Evolutionary conservation across 208 protist genomes (phyloP).

Genomic region (Acanthamoeba lenticulata): DNA sequence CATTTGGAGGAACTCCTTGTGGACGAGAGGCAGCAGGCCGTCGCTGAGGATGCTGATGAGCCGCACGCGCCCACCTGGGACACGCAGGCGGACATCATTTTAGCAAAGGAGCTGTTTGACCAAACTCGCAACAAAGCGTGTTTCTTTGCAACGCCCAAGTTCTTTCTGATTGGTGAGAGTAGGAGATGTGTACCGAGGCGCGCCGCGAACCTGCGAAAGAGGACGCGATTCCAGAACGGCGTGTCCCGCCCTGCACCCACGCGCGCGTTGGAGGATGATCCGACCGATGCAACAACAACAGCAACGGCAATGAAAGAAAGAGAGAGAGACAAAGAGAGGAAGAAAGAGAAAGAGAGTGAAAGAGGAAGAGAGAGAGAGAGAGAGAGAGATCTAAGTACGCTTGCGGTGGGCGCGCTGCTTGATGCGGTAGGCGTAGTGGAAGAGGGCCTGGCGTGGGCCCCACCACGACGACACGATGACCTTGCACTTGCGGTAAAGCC

Average conservation of each 20-base stretch:
- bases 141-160: no score
- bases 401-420: constrained; percentile 46
- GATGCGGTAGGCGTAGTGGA: not conserved
- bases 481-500: constrained; percentile 83
- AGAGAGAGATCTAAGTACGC: not conserved
- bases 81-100: not conserved
- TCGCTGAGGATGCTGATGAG: constrained; percentile 54
- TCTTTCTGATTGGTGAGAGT: not conserved
- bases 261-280: not conserved
- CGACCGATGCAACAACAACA: not conserved
- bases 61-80: not conserved
- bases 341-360: no score
- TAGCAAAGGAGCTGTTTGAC: not conserved
- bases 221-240: constrained; percentile 23
- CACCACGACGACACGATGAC: constrained; percentile 60
- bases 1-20: constrained; percentile 68
- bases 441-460: not conserved
- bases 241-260: not conserved
- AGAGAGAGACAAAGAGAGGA: no score
- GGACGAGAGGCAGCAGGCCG: constrained; percentile 19
- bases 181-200: not conserved
- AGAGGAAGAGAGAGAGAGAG: not conserved
- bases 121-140: no score
- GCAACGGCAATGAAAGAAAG: no score
- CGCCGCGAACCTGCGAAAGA: constrained; percentile 41